A percentile compares a stretch with the other conserved stretches of the same genome.
Evolutionary conservation across 2,329 filamentous ascomycete species (phyloP).

Genomic region (Didymella sp.): DNA sequence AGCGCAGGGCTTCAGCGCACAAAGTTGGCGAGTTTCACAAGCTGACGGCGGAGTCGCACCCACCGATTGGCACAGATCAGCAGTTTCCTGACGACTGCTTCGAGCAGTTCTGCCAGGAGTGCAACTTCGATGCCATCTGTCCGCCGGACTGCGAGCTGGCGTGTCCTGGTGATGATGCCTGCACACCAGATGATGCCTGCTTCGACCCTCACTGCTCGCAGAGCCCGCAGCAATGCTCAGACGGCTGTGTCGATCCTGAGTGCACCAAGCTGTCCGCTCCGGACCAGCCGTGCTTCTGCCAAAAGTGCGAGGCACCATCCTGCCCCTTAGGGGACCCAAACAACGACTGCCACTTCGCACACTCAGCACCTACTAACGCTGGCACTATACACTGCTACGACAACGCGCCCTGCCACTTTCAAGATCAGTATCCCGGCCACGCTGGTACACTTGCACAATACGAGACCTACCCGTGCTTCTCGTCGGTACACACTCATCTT

Average conservation of each 20-base stretch:
- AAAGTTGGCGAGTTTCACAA: conserved; percentile 44
- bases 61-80: conserved; percentile 33
- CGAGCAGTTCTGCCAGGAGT: conserved; percentile 47
- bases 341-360: conserved; percentile 44
- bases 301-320: conserved; percentile 42
- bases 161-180: conserved; percentile 41
- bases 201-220: conserved; percentile 48
- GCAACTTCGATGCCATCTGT: conserved; percentile 40
- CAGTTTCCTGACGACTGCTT: conserved; percentile 46
- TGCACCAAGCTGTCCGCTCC: conserved; percentile 44
- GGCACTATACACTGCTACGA: conserved; percentile 48
- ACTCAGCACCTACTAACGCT: conserved; percentile 39
- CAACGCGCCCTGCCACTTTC: conserved; percentile 44
- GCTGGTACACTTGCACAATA: conserved; percentile 33
- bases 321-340: conserved; percentile 42
- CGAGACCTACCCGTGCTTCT: conserved; percentile 44
- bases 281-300: conserved; percentile 44
- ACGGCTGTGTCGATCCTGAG: conserved; percentile 45
- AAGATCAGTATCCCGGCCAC: conserved; percentile 36
- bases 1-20: conserved; percentile 43
- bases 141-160: conserved; percentile 31
- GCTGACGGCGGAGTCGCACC: conserved; percentile 24
- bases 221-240: conserved; percentile 36
- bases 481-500: conserved; percentile 31
- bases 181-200: conserved; percentile 42